Percentiles rank a stretch among this genome's conserved stretches.
phyloP scores from a whole-genome alignment of 2,329 filamentous ascomycete species.

The Penicillium corylophilum region DNA sequence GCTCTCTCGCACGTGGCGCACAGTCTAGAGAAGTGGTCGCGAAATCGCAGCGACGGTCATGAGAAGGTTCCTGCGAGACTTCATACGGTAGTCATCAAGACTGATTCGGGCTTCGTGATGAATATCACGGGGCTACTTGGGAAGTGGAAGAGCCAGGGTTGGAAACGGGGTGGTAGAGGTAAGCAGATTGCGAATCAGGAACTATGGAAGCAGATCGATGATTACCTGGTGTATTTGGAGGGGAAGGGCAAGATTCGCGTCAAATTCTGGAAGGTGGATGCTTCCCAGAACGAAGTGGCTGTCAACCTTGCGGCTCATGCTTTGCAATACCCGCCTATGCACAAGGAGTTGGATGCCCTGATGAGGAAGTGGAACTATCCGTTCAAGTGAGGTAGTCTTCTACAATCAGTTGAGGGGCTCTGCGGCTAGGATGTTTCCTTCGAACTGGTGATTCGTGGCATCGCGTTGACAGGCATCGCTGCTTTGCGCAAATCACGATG shows the following conservation, averaged over 20 bases:
- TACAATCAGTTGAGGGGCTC: too few species aligned
- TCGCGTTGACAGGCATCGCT: too few species aligned
- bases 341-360: neutral
- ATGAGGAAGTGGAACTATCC: neutral
- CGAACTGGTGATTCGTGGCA: too few species aligned
- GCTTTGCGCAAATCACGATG: too few species aligned
- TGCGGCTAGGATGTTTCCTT: too few species aligned
- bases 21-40: neutral
- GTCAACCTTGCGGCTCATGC: neutral
- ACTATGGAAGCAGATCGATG: conserved; percentile 21
- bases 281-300: conserved; percentile 17
- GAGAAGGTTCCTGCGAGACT: neutral
- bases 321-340: neutral
- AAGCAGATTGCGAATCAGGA: conserved; percentile 21
- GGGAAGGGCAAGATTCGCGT: conserved; percentile 17
- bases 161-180: conserved; percentile 25
- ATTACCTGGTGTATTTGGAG: conserved; percentile 20
- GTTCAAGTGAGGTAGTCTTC: too few species aligned
- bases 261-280: conserved; percentile 27
- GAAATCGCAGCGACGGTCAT: neutral
- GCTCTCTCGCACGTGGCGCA: conserved; percentile 5
- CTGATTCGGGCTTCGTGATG: conserved; percentile 38
- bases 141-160: conserved; percentile 33
- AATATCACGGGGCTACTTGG: conserved; percentile 32
- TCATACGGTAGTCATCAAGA: conserved; percentile 25